These are phyloP conservation scores for Aspergillus sp. DNA, from an alignment of 2,329 filamentous ascomycete species.

Conservation along the genomic window DNA sequence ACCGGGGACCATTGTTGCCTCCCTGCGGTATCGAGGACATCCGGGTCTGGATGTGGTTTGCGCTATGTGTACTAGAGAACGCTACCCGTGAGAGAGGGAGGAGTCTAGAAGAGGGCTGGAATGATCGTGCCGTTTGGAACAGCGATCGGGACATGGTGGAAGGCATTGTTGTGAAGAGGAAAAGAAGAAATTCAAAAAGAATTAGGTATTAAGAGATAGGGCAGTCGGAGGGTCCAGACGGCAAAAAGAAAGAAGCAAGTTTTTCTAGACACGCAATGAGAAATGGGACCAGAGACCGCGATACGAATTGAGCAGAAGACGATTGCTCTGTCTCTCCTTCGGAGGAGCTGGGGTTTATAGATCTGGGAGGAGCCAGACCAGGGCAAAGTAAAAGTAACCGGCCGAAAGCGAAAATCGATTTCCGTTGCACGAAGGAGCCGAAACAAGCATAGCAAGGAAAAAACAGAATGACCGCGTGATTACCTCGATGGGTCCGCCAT, in stretches of 20 bases:
- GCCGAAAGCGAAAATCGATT: slow-evolving; percentile 17
- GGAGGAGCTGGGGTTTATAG: slow-evolving; percentile 24
- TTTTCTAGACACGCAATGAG: neutral
- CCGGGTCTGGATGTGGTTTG: slow-evolving; percentile 34
- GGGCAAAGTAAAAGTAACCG: slow-evolving; percentile 8
- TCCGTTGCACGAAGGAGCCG: slow-evolving; percentile 8
- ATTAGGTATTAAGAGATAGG: slow-evolving; percentile 4
- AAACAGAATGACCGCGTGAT: slow-evolving; percentile 27
- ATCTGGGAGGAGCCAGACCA: slow-evolving; percentile 3
- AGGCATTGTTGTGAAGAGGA: slow-evolving; percentile 14
- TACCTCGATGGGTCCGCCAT: slow-evolving; percentile 14
- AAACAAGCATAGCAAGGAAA: slow-evolving; percentile 16
- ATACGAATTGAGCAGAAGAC: neutral
- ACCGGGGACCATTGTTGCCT: slow-evolving; percentile 30
- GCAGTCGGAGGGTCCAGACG: neutral
- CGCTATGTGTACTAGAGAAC: slow-evolving; percentile 22
- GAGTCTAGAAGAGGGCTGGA: slow-evolving; percentile 3
- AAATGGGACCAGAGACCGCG: neutral
- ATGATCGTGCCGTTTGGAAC: slow-evolving; percentile 13
- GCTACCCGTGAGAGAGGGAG: slow-evolving; percentile 12
- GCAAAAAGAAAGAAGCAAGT: neutral
- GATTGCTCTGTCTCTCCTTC: neutral
- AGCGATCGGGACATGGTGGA: slow-evolving; percentile 17
- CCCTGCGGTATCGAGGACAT: slow-evolving; percentile 23
- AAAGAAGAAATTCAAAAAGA: neutral